These are phyloP conservation scores for Croton setiger DNA, from an alignment of 441 rosid genomes.

Conservation along the genomic window DNA sequence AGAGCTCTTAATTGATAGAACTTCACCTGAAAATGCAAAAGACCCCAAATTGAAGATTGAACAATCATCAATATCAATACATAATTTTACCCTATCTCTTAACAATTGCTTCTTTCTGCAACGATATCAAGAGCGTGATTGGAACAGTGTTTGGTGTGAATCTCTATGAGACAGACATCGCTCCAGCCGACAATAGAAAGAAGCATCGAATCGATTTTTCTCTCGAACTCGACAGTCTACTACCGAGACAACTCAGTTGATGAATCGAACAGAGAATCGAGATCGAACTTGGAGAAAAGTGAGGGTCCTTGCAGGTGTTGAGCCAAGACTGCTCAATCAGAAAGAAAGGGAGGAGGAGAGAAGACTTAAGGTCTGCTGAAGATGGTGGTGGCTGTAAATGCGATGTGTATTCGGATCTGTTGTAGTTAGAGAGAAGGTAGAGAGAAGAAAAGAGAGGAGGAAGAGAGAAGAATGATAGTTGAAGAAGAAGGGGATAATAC, in stretches of 20 bases:
- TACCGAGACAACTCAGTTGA: conserved; percentile 41
- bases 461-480: too few species aligned
- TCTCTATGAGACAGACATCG: conserved; percentile 40
- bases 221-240: conserved; percentile 67
- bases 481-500: too few species aligned
- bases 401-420: too few species aligned
- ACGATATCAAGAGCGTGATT: conserved; percentile 51
- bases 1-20: conserved; percentile 63
- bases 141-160: conserved; percentile 70
- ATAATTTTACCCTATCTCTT: not conserved
- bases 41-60: not conserved
- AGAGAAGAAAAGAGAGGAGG: too few species aligned
- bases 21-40: conserved; percentile 39
- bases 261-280: conserved; percentile 49
- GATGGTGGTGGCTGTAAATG: too few species aligned
- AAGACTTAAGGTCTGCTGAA: too few species aligned
- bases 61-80: not conserved
- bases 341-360: too few species aligned
- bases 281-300: conserved; percentile 55
- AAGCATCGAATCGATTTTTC: conserved; percentile 56
- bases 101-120: conserved; percentile 49
- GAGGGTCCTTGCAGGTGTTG: conserved; percentile 51
- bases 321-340: conserved; percentile 69
- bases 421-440: too few species aligned
- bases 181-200: conserved; percentile 51